Base-by-base conservation (phyloP, 768 basidiomycete genomes). In the Boletus subcaerulescens region DNA sequence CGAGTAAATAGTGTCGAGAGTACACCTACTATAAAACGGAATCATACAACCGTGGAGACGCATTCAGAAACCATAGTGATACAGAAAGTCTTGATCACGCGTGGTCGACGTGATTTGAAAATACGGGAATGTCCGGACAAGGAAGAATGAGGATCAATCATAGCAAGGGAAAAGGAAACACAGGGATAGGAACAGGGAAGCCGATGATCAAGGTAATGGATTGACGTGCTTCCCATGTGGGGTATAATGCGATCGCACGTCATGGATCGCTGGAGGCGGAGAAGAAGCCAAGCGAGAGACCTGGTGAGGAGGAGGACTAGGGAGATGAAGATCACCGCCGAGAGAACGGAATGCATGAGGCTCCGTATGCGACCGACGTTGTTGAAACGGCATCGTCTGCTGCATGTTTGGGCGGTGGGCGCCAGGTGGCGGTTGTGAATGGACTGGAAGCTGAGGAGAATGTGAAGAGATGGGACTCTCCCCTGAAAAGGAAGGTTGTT, bases 291-390 rank as follows among this genome's bases (percentile, higher is more conserved):
- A 70, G 40, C 80, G 79, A 29, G 76, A 63, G 40, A 63, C 65
- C 50, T 67, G 70, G 33, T 74, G 71, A 33, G 77, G 77, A 13
- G 72, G 60, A 26, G 78, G 76, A 57, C 77, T 76, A 13, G 78
- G 74, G 53, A 80, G 77, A 65, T 79, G 81, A 54, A 78, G 77
- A 58, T 77, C 77, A 55, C 80, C 76, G 31, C 73, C 74, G 47
- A 79, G 70, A 36, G 80, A 71, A 52, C 71, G 73, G 66, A 76
- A 82, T 17, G 75, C 75, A 59, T 81, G 81, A 22, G 83, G 77
- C 45, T 85, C 85, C 31, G 81, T 82, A 48, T 80, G 72, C 38
- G 83, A 76, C 48, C 85, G 78, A 56, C 84, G 77, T 59, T 81
- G 82, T 39, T 77, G 76, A 64, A 79, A 86, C 14, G 80, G 71